Conservation (phyloP, 441 rosid genomes). For the Gossypium lobatum region DNA sequence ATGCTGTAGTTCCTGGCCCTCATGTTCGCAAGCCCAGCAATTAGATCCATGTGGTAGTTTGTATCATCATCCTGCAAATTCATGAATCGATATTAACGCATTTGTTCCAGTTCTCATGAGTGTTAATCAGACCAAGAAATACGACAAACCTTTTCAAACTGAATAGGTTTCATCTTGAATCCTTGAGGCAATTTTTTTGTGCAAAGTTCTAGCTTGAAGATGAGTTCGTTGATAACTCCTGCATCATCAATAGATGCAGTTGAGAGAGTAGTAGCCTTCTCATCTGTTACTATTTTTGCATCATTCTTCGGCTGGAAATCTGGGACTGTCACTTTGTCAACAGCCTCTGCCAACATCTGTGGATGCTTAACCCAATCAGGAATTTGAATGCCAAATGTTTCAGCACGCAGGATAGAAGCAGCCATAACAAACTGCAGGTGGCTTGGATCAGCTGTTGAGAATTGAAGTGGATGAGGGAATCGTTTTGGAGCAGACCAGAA, state of each 20-base stretch:
- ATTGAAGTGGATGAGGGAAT: conserved; percentile 76
- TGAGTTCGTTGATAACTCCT: conserved; percentile 57
- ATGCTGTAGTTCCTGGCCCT: conserved; percentile 95
- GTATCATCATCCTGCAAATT: conserved; percentile 78
- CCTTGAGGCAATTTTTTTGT: conserved; percentile 44
- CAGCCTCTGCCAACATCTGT: conserved; percentile 54
- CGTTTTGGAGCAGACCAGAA: conserved; percentile 99
- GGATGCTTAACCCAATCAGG: conserved; percentile 80
- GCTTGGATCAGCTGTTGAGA: conserved; percentile 63
- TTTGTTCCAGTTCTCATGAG: not conserved
- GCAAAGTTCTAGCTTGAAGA: conserved; percentile 54
- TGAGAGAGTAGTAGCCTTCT: conserved; percentile 76
- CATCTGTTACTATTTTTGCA: conserved; percentile 87
- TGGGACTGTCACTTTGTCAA: conserved; percentile 68
- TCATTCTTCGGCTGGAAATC: conserved; percentile 77
- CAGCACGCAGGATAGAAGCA: conserved; percentile 78
- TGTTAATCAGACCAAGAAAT: not conserved
- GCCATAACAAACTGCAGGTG: conserved; percentile 74
- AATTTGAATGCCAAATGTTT: conserved; percentile 73
- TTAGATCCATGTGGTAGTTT: conserved; percentile 95
- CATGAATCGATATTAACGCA: not conserved
- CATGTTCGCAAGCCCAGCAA: conserved; percentile 97
- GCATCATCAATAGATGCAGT: conserved; percentile 77
- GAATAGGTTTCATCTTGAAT: conserved; percentile 86
- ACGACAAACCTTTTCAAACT: conserved; percentile 80